Conservation (phyloP, 2,329 filamentous ascomycete genomes). For the Botrytis cinerea region DNA sequence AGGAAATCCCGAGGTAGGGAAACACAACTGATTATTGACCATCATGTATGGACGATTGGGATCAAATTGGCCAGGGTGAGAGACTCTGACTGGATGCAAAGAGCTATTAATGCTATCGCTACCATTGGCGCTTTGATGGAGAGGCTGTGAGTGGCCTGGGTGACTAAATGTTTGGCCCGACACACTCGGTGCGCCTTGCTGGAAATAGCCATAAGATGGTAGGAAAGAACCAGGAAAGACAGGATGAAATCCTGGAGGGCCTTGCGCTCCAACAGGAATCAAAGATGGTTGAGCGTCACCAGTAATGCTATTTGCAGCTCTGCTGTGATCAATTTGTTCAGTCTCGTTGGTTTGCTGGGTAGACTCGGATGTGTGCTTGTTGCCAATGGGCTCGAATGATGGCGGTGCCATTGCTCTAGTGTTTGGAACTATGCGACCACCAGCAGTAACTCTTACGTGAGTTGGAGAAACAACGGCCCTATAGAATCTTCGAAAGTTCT, state of each 20-base stretch:
- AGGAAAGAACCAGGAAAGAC: slow-evolving; percentile 28
- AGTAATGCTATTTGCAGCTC: slow-evolving; percentile 1
- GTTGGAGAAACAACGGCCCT: slow-evolving; percentile 68
- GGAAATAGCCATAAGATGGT: slow-evolving; percentile 29
- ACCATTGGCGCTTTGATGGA: neutral
- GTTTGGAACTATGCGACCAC: slow-evolving; percentile 67
- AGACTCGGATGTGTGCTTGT: slow-evolving; percentile 35
- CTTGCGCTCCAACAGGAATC: slow-evolving; percentile 7
- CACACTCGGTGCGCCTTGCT: slow-evolving; percentile 21
- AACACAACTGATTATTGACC: slow-evolving; percentile 40
- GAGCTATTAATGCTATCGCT: neutral
- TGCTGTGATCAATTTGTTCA: slow-evolving; percentile 11
- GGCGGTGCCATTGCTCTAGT: slow-evolving; percentile 47
- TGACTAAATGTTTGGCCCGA: slow-evolving; percentile 21
- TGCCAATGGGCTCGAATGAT: slow-evolving; percentile 36
- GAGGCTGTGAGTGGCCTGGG: slow-evolving; percentile 10
- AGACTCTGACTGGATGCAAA: slow-evolving; percentile 39
- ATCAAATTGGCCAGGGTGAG: slow-evolving; percentile 42
- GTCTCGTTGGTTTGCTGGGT: slow-evolving; percentile 18
- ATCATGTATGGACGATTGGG: slow-evolving; percentile 41
- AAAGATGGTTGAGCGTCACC: slow-evolving; percentile 13
- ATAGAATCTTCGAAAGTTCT: slow-evolving; percentile 69
- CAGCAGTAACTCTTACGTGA: slow-evolving; percentile 66
- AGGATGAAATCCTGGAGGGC: slow-evolving; percentile 27
- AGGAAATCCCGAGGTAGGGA: slow-evolving; percentile 38